Evolutionary conservation across 2,329 filamentous ascomycete species (phyloP), one percentile per base, ranked within the genome.

Genomic region (Thielaviopsis musarum): DNA sequence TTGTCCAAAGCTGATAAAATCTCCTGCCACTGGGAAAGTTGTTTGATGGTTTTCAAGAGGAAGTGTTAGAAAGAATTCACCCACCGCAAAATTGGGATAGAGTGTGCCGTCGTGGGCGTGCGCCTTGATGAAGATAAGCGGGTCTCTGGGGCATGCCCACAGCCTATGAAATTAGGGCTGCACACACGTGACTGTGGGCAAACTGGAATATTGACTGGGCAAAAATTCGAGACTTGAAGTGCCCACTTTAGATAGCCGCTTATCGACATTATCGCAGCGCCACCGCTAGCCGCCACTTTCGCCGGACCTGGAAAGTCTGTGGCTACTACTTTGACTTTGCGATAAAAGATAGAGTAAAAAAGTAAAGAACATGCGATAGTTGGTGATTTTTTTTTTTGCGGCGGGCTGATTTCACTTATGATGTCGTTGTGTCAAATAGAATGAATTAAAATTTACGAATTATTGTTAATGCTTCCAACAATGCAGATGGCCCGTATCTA

Each of bases 1-100:
- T 58, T 58, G 57, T 63, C 60, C 61, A 65, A 64, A 65, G 62
- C 64, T 62, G 62, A 65, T 58, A 57, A 60, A 62, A 60, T 62
- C 59, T 63, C 60, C 58, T 56, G 62, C 58, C 58, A 58, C 59
- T 56, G 62, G 59, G 61, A 61, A 63, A 61, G 62, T 62, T 56
- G 51, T 56, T 59, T 59, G 54, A 57, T 64, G 26, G 48, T 57
- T 61, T 62, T 59, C 57, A 57, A 59, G 54, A 59, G 57, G 45
- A 59, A 59, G 57, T 62, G 51, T 38, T 57, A 26, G 51, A 62
- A 62, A 62, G 57, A 54, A 56, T 59, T 56, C 53, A 34, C 57
- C 57, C 49, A 57, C 54, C 57, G 41, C 48, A 56, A 62, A 59
- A 59, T 59, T 59, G 60, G 57, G 52, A 59, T 53, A 61, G 54